These are phyloP conservation scores for Aaosphaeria arxii DNA, from an alignment of 2,329 filamentous ascomycete species.

Conservation along the genomic window DNA sequence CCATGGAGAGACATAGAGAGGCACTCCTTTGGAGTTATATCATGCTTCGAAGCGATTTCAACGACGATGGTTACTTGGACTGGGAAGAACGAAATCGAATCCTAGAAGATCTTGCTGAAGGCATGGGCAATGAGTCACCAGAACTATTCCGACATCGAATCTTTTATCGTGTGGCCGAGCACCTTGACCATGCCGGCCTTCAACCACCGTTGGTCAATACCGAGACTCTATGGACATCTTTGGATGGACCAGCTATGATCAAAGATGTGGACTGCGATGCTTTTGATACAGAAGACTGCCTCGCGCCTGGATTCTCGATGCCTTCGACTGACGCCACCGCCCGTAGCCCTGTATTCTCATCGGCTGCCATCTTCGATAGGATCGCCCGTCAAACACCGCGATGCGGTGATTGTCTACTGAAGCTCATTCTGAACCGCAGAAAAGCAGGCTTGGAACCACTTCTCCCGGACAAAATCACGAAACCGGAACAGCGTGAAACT, in stretches of 20 bases:
- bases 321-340: constrained; percentile 32
- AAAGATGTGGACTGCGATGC: constrained; percentile 40
- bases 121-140: constrained; percentile 32
- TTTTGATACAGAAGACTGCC: constrained; percentile 42
- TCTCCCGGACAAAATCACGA: constrained; percentile 30
- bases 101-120: constrained; percentile 36
- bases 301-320: constrained; percentile 42
- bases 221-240: constrained; percentile 42
- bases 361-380: constrained; percentile 39
- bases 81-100: constrained; percentile 40
- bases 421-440: constrained; percentile 37
- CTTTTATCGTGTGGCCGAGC: constrained; percentile 37
- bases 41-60: constrained; percentile 37
- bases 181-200: constrained; percentile 38
- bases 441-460: constrained; percentile 37
- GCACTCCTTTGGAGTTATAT: constrained; percentile 45
- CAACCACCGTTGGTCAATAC: constrained; percentile 40
- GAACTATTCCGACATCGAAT: constrained; percentile 34
- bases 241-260: constrained; percentile 42
- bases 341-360: constrained; percentile 38
- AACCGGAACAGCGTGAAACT: constrained; percentile 29
- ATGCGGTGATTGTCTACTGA: constrained; percentile 44
- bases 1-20: constrained; percentile 44
- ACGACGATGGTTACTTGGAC: constrained; percentile 40
- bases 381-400: constrained; percentile 37